A percentile compares a stretch with the other conserved stretches of the same genome.
Evolutionary conservation across 106 monocot species (phyloP).

Genomic region (Phalaenopsis aphrodite): DNA sequence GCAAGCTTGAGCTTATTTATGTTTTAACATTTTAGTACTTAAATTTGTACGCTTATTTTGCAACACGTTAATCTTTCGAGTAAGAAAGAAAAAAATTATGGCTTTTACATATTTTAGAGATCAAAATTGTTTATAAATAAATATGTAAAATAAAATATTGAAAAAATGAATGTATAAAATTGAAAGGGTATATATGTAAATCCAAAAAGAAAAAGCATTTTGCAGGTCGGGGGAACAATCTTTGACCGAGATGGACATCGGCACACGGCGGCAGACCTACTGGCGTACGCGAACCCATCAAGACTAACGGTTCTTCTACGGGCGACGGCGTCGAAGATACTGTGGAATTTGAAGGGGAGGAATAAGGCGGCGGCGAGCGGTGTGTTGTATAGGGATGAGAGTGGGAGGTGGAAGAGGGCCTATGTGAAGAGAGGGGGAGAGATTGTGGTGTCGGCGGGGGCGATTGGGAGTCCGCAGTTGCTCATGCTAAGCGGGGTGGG

Average conservation of each 20-base stretch:
- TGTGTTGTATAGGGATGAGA: conserved; percentile 46
- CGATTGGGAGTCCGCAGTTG: conserved; percentile 71
- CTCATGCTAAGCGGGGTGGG: conserved; percentile 80
- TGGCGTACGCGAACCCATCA: conserved; percentile 20
- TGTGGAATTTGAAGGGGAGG: conserved; percentile 22
- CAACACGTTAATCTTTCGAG: no score
- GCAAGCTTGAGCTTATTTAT: no score
- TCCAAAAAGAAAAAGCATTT: no score
- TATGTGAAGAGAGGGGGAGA: conserved; percentile 43
- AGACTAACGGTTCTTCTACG: conserved; percentile 39
- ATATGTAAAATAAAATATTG: no score
- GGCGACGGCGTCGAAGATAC: conserved; percentile 37
- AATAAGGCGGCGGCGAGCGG: conserved; percentile 35
- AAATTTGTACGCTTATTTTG: no score
- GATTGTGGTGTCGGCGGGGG: conserved; percentile 57
- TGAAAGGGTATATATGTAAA: no score
- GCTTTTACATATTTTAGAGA: no score
- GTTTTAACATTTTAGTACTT: no score
- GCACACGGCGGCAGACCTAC: conserved; percentile 44
- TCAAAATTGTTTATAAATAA: no score
- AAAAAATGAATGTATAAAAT: no score
- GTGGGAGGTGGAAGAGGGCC: conserved; percentile 28
- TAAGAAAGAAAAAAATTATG: no score
- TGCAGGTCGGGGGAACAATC: conserved; percentile 12
- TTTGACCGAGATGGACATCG: conserved; percentile 14